Base-by-base conservation (phyloP, 345 rosid genomes). In the Hibiscus syriacus region DNA sequence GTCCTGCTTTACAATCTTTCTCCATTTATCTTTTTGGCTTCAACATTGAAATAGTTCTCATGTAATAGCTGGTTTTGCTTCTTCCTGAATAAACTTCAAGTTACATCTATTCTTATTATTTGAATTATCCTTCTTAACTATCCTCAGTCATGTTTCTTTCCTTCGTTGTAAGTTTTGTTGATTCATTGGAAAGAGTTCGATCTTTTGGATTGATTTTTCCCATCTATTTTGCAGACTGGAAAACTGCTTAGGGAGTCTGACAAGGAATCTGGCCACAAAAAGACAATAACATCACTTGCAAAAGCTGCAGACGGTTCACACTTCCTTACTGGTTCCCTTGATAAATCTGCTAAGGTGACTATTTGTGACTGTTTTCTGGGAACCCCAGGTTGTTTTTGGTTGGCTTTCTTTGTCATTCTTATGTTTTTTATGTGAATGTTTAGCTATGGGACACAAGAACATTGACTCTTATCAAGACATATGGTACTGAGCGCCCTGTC, bases 391-490 rank as follows among this genome's bases (percentile, higher is more conserved):
- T 41, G 3, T 8, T 17, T 27, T 2, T 55, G 58, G 29, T 65
- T 20, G n/a, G 4, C 23, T 52, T 25, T 74, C 13, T 26, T 45
- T 3, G 59, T 25, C 36, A 32, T 48, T 16, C 43, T 72, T 27
- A 25, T 29, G n/a, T 50, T 23, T 11, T 5, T 53, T 59, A 54
- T 68, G 57, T 55, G 53, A 49, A 57, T 45, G 9, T 73, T 66
- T 74, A 95, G 98, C 92, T 92, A 27, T 95, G 98, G 99, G 99
- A 95, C 75, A 72, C 71, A 70, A 84, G 97, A n/a, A 84, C 92
- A 0, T 78, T 95, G 85, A 79, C 93, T 48, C 98, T 95, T 29
- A 82, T 95, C 69, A 92, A 95, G 86, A 92, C 89, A 52, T 95
- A 90, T 75, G 82, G 64, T 55, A 85, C 97, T 1, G 97, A 81